Evolutionary conservation across 768 basidiomycete genomes (phyloP).

Genomic region (Astraeus odoratus): DNA sequence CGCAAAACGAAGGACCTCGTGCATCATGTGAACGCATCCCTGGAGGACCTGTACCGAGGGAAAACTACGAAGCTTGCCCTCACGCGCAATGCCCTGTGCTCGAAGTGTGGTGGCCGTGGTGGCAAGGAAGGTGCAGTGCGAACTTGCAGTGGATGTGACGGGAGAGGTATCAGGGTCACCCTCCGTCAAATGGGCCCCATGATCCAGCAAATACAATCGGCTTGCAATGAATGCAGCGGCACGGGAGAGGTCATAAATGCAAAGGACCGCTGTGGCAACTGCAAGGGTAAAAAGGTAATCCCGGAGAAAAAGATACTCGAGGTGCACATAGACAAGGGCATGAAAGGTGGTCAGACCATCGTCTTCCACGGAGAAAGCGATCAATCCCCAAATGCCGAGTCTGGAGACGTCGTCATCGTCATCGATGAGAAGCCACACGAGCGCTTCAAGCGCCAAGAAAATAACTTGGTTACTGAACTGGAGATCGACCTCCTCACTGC

Average conservation of each 20-base stretch:
- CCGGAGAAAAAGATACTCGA: slow-evolving; percentile 96
- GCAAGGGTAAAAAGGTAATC: slow-evolving; percentile 92
- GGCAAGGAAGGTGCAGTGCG: slow-evolving; percentile 96
- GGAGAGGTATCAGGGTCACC: slow-evolving; percentile 86
- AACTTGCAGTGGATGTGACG: slow-evolving; percentile 68
- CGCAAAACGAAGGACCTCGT: slow-evolving; percentile 98
- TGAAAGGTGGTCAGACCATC: slow-evolving; percentile 91
- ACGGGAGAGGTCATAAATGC: slow-evolving; percentile 92
- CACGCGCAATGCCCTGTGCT: slow-evolving; percentile 90
- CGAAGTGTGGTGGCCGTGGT: slow-evolving; percentile 91
- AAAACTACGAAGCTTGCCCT: slow-evolving; percentile 97
- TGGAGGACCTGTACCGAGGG: slow-evolving; percentile 98
- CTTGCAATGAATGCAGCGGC: slow-evolving; percentile 89
- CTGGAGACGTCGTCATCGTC: slow-evolving; percentile 93
- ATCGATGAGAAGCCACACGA: slow-evolving; percentile 91
- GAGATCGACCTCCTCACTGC: slow-evolving; percentile 93
- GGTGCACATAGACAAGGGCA: slow-evolving; percentile 97
- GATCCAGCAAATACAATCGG: slow-evolving; percentile 98
- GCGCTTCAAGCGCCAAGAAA: slow-evolving; percentile 81
- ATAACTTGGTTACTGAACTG: slow-evolving; percentile 79
- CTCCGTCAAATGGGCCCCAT: slow-evolving; percentile 98
- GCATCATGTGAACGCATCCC: slow-evolving; percentile 91
- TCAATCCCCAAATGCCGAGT: slow-evolving; percentile 79
- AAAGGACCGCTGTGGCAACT: slow-evolving; percentile 87
- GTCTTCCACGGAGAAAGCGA: slow-evolving; percentile 88